Evolutionary conservation across 495 filamentous ascomycete genomes (phyloP).

Genomic region (Darksidea phi): DNA sequence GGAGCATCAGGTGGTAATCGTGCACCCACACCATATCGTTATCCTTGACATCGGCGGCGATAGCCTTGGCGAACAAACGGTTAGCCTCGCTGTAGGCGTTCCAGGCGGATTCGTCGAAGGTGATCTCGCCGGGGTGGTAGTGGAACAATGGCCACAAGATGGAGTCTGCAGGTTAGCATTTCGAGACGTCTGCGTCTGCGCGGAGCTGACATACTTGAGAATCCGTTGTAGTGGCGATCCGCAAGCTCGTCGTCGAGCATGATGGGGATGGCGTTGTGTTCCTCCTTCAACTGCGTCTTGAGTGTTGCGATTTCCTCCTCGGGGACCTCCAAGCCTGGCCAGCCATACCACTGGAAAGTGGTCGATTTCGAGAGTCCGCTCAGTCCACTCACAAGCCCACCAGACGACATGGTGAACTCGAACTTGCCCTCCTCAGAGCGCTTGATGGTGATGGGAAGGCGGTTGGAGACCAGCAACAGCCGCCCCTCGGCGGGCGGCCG

Average conservation of each 20-base stretch:
- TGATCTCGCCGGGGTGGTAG: conserved; percentile 92
- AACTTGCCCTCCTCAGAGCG: conserved; percentile 78
- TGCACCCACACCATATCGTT: conserved; percentile 93
- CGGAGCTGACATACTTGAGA: conserved; percentile 59
- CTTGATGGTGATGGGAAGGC: conserved; percentile 93
- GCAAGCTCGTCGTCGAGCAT: conserved; percentile 57
- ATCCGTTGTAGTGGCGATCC: conserved; percentile 60
- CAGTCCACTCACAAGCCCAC: conserved; percentile 86
- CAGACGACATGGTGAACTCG: conserved; percentile 90
- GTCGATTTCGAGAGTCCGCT: conserved; percentile 87
- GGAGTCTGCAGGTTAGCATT: conserved; percentile 58
- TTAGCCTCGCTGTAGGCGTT: conserved; percentile 84
- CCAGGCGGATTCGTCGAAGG: conserved; percentile 85
- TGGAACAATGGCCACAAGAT: conserved; percentile 96
- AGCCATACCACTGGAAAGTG: conserved; percentile 96
- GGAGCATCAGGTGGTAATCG: conserved; percentile 93
- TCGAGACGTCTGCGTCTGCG: neutral
- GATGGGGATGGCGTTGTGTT: conserved; percentile 54
- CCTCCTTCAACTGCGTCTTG: conserved; percentile 44
- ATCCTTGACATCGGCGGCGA: conserved; percentile 68
- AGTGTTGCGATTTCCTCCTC: conserved; percentile 47
- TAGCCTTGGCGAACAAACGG: conserved; percentile 74
- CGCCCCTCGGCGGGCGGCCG: conserved; percentile 38
- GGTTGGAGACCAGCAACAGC: conserved; percentile 87
- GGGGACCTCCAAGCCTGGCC: conserved; percentile 79